Base-by-base conservation (phyloP, 345 rosid species). In the Salix dunnii region DNA sequence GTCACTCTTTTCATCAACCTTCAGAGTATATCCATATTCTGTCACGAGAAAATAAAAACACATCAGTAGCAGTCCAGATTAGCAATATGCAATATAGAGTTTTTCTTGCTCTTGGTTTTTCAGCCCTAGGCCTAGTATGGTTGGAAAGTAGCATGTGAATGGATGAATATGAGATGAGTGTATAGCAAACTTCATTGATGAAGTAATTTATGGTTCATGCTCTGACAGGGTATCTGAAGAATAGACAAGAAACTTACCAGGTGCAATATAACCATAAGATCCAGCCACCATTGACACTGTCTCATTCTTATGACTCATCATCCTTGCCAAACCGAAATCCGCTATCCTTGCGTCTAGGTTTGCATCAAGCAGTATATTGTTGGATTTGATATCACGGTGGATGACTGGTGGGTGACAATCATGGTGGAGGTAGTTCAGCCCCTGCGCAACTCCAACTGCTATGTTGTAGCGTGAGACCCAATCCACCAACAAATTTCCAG, bases 241-340 rank as follows among this genome's bases (percentile, higher is more conserved):
- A 92, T 65, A 68, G 97, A 90, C 82, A 91, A 81, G 40, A 53
- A 53, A 30, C 28, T 36, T 82, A 95, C 99, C 97, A 10, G 97
- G 97, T 61, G 98, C 99, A 9, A 95, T 95, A 86, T 91, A 95
- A 18, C 97, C 97, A 74, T 90, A 93, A n/a, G 99, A 95, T 48
- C 99, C 99, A 35, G 99, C 98, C 70, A 95, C 98, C 91, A 91
- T 85, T 1, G 97, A 91, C 70, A 93, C 93, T 23, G 97, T 95
- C 84, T 95, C 98, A 21, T 95, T 93, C 89, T 86, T 91, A 46
- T 88, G 84, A 46, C 85, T 85, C 97, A 95, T 91, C 96, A 90
- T 88, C 77, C 90, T 93, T 10, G 97, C 99, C 86, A 93, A 83
- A 20, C 99, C 99, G 30, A 93, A 95, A 85, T 93, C 99, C 7